Evolutionary conservation across 2,329 filamentous ascomycete genomes (phyloP), one percentile per base, ranked within the genome.

Genomic region (Proliferodiscus dingleyae): DNA sequence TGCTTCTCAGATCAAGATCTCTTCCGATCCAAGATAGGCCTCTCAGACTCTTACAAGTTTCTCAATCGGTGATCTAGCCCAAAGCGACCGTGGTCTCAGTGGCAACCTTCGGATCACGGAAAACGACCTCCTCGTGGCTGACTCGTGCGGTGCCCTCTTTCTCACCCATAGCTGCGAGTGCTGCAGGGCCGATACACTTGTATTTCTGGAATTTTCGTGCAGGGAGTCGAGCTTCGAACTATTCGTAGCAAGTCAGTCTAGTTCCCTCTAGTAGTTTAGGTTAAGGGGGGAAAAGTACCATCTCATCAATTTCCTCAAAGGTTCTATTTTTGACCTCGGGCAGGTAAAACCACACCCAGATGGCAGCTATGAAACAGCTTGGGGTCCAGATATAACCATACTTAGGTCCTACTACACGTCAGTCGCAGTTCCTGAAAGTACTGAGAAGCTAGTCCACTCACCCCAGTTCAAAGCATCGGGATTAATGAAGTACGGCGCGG

Each of bases 241-340:
- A 23, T 29, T 21, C 4, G 3, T 16, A 3, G 11, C n/a, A n/a
- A n/a, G n/a, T n/a, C n/a, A n/a, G n/a, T n/a, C n/a, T n/a, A n/a
- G n/a, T n/a, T n/a, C n/a, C n/a, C n/a, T n/a, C n/a, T n/a, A n/a
- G n/a, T n/a, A n/a, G n/a, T n/a, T n/a, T n/a, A n/a, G n/a, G n/a
- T n/a, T n/a, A n/a, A n/a, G n/a, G n/a, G n/a, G n/a, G 37, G 34
- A 1, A 13, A 45, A 61, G 47, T 59, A 71, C 69, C 72, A 79
- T 77, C 52, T 77, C 72, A 62, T 95, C 88, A 47, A 95, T 71
- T 66, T 95, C 88, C 6, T 87, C 89, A 61, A 90, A 95, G 0
- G 86, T 86, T 38, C 87, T 80, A 13, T 85, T 88, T 5, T 72
- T 73, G 0, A 89, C 87, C 62, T 95, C 88, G 0, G 88, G 89